Percentiles rank a stretch among this genome's conserved stretches.
These are phyloP conservation scores for Sisymbrium altissimum DNA, from an alignment of 345 rosid species.

Conservation along the genomic window DNA sequence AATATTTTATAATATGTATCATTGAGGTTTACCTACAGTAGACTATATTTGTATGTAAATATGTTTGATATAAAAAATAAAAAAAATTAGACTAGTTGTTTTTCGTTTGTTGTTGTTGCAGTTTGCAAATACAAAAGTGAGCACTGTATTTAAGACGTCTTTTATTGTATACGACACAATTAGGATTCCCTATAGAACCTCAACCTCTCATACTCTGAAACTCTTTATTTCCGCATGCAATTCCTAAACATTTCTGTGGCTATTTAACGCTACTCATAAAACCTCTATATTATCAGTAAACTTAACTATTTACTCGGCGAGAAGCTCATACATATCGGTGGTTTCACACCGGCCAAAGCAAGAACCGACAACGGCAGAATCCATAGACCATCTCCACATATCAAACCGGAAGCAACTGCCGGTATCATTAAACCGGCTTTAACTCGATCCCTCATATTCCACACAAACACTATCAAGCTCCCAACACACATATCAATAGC, in stretches of 20 bases:
- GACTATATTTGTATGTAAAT: no score
- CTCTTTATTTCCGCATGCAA: background rate
- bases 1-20: no score
- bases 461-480: slow-evolving; percentile 45
- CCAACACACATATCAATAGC: slow-evolving; percentile 55
- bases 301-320: slow-evolving; percentile 9
- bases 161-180: background rate
- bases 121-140: background rate
- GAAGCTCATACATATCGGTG: slow-evolving; percentile 40
- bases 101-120: background rate
- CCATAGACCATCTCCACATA: slow-evolving; percentile 45
- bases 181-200: background rate
- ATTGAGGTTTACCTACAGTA: no score
- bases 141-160: background rate
- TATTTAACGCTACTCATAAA: slow-evolving; percentile 1
- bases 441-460: slow-evolving; percentile 40
- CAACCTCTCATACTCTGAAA: background rate
- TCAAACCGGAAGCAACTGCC: slow-evolving; percentile 41
- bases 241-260: slow-evolving; percentile 8
- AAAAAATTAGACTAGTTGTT: no score
- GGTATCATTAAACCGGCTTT: slow-evolving; percentile 37
- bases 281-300: background rate
- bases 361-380: slow-evolving; percentile 41
- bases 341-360: slow-evolving; percentile 34
- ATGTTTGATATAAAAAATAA: no score